Evolutionary conservation across 1,139 yeast genomes (phyloP).

Genomic region (Scheffersomyces insectosa): DNA sequence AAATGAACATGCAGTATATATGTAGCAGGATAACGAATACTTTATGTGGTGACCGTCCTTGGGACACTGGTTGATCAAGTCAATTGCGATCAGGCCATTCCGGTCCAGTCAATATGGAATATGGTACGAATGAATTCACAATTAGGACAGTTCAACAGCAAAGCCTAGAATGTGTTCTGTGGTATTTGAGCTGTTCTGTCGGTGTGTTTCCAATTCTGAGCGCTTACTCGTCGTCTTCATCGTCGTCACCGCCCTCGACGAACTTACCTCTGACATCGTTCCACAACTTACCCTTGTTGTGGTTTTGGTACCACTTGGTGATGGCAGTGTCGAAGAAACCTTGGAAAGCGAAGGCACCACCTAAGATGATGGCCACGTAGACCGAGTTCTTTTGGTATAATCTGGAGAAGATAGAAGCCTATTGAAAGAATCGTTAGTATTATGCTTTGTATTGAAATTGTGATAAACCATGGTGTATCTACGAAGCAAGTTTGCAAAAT

Average conservation of each 20-base stretch:
- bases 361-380: constrained; percentile 82
- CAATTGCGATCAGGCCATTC: too few relatives aligned
- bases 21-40: too few relatives aligned
- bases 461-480: not conserved
- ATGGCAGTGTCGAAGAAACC: constrained; percentile 76
- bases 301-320: constrained; percentile 80
- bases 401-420: constrained; percentile 7
- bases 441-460: not conserved
- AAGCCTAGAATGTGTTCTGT: too few relatives aligned
- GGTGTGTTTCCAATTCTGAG: too few relatives aligned
- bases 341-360: constrained; percentile 89
- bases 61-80: too few relatives aligned
- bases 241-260: constrained; percentile 58
- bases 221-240: constrained; percentile 42
- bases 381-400: constrained; percentile 92
- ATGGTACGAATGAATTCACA: too few relatives aligned
- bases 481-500: too few relatives aligned
- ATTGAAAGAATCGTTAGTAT: constrained; percentile 10
- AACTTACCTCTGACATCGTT: constrained; percentile 79
- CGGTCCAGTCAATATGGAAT: too few relatives aligned
- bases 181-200: too few relatives aligned
- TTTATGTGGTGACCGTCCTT: too few relatives aligned
- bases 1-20: too few relatives aligned
- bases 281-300: constrained; percentile 97
- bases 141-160: too few relatives aligned